Evolutionary conservation across 2,329 filamentous ascomycete genomes (phyloP), one percentile per base, ranked within the genome.

Genomic region (Aspergillus sp.): DNA sequence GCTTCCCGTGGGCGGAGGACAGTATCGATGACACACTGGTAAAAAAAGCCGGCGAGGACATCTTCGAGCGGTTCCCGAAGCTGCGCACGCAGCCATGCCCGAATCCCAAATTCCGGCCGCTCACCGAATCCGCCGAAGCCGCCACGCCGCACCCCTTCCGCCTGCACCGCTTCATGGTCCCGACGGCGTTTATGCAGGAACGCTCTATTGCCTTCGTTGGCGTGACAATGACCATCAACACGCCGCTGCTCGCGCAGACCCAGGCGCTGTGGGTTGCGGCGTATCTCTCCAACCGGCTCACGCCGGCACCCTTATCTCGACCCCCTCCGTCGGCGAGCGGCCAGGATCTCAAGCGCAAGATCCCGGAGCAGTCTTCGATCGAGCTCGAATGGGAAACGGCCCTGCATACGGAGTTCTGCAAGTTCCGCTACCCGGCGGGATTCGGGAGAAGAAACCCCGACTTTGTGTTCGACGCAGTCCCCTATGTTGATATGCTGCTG

Each of bases 401-500:
- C 15, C 60, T 86, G 29, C 68, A 80, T 49, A 76, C 71, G 13
- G 74, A 80, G 24, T 89, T 80, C 51, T 78, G 79, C 4, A 75
- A 69, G 42, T 80, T 78, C 71, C 68, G 82, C 15, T 82, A 82
- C 45, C 57, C 54, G 0, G 55, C 41, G 1, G 81, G 80, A 0
- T 78, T 75, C 47, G 80, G 80, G 1, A 65, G 63, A 8, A 47
- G 51, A 2, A 55, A 58, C 8, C 57, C 59, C 0, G 81, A 84
- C 52, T 78, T 86, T 42, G 77, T 83, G 12, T 88, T 89, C 48
- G 84, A 91, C 53, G 72, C 72, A 0, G 53, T 89, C 33, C 81
- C 81, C 3, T 91, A 86, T 48, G 52, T 85, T 12, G 82, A 88
- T 54, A 48, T 79, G 48, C 53, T 89, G 49, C 51, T 83, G 38